Evolutionary conservation across 208 protist species (phyloP).

Genomic region (Pavlovales sp.): DNA sequence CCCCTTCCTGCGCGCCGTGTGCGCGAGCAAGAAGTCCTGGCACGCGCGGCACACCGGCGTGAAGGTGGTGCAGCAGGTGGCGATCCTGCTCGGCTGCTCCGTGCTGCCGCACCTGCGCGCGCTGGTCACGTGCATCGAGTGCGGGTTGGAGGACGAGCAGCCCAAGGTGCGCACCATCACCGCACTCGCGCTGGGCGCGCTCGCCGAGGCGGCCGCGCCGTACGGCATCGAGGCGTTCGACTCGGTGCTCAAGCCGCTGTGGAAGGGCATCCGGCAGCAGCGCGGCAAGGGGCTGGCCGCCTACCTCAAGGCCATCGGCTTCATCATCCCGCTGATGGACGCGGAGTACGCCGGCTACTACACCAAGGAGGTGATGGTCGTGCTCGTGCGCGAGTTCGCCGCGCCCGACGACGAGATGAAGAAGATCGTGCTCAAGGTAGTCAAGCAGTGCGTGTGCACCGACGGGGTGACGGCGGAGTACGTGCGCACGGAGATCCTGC

Average conservation of each 20-base stretch:
- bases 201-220: conserved; percentile 91
- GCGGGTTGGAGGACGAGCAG: conserved; percentile 87
- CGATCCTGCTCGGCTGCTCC: conserved; percentile 90
- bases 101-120: conserved; percentile 87
- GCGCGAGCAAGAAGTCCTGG: conserved; percentile 87
- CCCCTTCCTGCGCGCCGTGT: conserved; percentile 93
- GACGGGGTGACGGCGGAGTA: conserved; percentile 90
- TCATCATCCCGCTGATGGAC: conserved; percentile 98
- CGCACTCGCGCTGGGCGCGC: conserved; percentile 84
- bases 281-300: conserved; percentile 88
- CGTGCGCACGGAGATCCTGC: conserved; percentile 80
- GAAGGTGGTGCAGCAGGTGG: conserved; percentile 94
- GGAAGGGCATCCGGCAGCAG: conserved; percentile 83
- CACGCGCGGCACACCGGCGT: conserved; percentile 92
- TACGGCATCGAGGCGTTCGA: conserved; percentile 98
- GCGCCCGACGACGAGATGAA: conserved; percentile 97
- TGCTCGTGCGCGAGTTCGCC: conserved; percentile 82
- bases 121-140: conserved; percentile 88
- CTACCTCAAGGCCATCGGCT: conserved; percentile 97
- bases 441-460: conserved; percentile 86
- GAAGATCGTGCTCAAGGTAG: conserved; percentile 90
- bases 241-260: conserved; percentile 78
- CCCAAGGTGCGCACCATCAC: conserved; percentile 89
- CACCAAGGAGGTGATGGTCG: conserved; percentile 89
- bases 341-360: conserved; percentile 88